These are phyloP conservation scores for Lentinula sp. DNA, from an alignment of 768 basidiomycete species.

Conservation along the genomic window DNA sequence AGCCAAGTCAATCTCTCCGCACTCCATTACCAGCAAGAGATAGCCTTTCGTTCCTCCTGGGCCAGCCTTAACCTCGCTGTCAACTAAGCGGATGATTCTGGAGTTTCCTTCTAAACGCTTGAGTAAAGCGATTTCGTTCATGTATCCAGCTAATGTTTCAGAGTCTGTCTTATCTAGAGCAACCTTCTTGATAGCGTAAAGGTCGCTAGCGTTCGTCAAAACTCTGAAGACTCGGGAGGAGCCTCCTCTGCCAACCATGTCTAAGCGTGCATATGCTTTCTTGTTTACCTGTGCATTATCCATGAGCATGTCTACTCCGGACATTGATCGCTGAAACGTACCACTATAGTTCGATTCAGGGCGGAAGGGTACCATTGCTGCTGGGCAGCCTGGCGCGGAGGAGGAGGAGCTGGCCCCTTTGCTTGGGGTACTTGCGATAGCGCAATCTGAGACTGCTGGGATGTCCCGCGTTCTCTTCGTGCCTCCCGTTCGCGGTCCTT, in stretches of 20 bases:
- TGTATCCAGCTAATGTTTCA: slow-evolving; percentile 87
- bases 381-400: slow-evolving; percentile 15
- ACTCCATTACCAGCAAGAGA: slow-evolving; percentile 91
- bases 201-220: slow-evolving; percentile 63
- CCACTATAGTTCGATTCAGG: slow-evolving; percentile 28
- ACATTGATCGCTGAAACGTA: slow-evolving; percentile 15
- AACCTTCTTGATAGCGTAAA: slow-evolving; percentile 91
- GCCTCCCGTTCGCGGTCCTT: slow-evolving; percentile 2
- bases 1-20: slow-evolving; percentile 90
- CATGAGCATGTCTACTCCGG: neutral
- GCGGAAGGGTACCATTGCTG: slow-evolving; percentile 11
- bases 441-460: slow-evolving; percentile 21
- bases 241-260: slow-evolving; percentile 89
- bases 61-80: slow-evolving; percentile 78
- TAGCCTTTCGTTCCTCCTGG: slow-evolving; percentile 68
- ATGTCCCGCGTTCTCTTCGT: slow-evolving; percentile 1
- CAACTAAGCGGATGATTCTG: slow-evolving; percentile 86
- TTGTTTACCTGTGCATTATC: slow-evolving; percentile 58
- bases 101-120: slow-evolving; percentile 93
- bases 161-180: slow-evolving; percentile 83
- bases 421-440: slow-evolving; percentile 20
- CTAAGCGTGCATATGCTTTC: slow-evolving; percentile 76
- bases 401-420: neutral
- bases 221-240: slow-evolving; percentile 95
- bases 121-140: slow-evolving; percentile 92